Evolutionary conservation across 140 eudicot species (phyloP).

Genomic region (Senecio squalidus): DNA sequence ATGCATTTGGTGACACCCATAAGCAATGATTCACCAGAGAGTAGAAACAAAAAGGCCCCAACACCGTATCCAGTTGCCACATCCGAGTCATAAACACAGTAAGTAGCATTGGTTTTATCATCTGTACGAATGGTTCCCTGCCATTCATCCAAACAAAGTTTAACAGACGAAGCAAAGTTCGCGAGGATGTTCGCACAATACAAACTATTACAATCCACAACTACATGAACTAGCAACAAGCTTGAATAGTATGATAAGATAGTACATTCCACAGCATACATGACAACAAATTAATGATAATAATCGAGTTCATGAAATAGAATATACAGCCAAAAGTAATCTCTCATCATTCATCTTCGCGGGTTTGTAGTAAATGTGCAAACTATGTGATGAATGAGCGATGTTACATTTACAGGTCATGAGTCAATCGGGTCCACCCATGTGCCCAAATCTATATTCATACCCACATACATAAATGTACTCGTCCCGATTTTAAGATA

Average conservation of each 20-base stretch:
- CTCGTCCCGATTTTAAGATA: too few relatives aligned
- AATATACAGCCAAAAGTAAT: too few relatives aligned
- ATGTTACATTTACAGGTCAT: too few relatives aligned
- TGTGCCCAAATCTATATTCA: too few relatives aligned
- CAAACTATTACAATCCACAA: neutral
- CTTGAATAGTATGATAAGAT: neutral
- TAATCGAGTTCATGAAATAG: too few relatives aligned
- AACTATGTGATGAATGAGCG: too few relatives aligned
- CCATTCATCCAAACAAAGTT: slow-evolving; percentile 7
- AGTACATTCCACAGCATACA: neutral
- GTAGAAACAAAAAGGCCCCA: slow-evolving; percentile 85
- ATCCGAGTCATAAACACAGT: slow-evolving; percentile 84
- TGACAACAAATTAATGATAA: too few relatives aligned
- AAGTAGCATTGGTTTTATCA: slow-evolving; percentile 56
- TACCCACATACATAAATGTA: too few relatives aligned
- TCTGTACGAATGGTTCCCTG: slow-evolving; percentile 68
- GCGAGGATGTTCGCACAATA: neutral
- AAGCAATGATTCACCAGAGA: slow-evolving; percentile 84
- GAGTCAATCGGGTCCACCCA: too few relatives aligned
- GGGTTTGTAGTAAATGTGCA: too few relatives aligned
- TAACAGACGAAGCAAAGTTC: neutral
- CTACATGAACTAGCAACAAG: neutral
- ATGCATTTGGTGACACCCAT: slow-evolving; percentile 96
- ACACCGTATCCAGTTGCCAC: slow-evolving; percentile 95
- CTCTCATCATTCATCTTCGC: too few relatives aligned